These are phyloP conservation scores for Oryza brachyantha DNA, from an alignment of 176 grass and related monocot genomes.

Conservation along the genomic window DNA sequence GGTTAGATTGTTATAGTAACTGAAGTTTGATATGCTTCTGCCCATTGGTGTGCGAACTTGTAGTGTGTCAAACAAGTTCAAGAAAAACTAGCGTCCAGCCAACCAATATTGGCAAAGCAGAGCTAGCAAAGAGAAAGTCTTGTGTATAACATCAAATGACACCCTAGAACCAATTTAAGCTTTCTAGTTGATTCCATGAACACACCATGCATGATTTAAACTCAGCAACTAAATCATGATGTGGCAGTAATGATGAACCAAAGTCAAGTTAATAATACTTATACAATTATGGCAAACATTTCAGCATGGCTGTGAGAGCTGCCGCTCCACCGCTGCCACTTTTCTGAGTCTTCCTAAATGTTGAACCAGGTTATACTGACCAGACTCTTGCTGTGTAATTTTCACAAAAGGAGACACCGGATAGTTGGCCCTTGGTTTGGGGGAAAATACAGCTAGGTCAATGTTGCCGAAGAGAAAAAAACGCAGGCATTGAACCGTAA, in stretches of 20 bases:
- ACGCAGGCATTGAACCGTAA: background rate
- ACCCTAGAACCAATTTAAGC: background rate
- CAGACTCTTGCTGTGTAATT: background rate
- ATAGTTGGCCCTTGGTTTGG: background rate
- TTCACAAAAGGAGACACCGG: background rate
- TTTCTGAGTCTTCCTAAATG: background rate
- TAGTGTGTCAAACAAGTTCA: background rate
- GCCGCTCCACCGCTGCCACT: background rate
- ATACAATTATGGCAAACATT: background rate
- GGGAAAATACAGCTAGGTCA: background rate
- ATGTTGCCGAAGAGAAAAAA: background rate
- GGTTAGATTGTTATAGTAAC: background rate
- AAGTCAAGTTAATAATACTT: background rate
- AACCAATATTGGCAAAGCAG: background rate
- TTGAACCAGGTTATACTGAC: background rate
- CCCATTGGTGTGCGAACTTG: background rate
- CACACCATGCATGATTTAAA: background rate
- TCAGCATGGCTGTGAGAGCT: background rate
- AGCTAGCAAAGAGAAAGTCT: background rate
- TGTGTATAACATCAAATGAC: background rate
- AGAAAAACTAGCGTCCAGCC: background rate
- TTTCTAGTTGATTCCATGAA: background rate
- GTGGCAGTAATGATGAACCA: background rate
- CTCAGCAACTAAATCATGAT: background rate
- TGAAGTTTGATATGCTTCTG: background rate